Base-by-base conservation (phyloP, 305 asterid species). In the Caryopteris hybrid region DNA sequence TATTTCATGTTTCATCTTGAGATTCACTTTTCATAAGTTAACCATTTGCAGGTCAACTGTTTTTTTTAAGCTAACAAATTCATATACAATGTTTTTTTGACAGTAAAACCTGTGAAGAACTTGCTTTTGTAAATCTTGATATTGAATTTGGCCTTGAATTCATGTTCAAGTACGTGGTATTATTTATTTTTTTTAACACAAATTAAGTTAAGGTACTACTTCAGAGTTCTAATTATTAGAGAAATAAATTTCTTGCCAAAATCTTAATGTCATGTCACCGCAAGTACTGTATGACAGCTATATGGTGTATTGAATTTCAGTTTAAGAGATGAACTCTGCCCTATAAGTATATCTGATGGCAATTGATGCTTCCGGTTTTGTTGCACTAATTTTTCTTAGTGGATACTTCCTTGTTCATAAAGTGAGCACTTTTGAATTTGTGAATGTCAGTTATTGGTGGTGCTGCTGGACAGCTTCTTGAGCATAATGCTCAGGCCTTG, bases 361-460 rank as follows among this genome's bases (percentile, higher is more conserved):
- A 29, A 12, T 68, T 72, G 34, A 56, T 64, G 54, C 31, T 64
- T 33, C 54, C 27, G 58, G 20, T 72, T 54, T 74, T 62, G 18
- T 61, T 61, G 58, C 51, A 39, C 43, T 21, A 21, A 6, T 22
- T 47, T 29, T 45, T 56, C 61, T 68, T 53, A 41, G 4, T 29
- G 25, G n/a, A 66, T 33, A n/a, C 38, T 46, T 17, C 8, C n/a
- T 22, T 53, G 8, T 21, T 25, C 59, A 29, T 47, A 33, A 48
- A 61, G 47, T 68, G 53, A 66, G 64, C 61, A 53, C 55, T 51
- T 62, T 48, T 53, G 46, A 34, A 65, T 41, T 73, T 70, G 61
- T 73, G 70, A 23, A 73, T 77, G 84, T 76, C 87, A 92, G 98
- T 73, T 59, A 92, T 92, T 54, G 96, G 95, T 76, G 98, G 96